A percentile compares a stretch with the other conserved stretches of the same genome.
These are phyloP conservation scores for Fusarium nisikadoi DNA, from an alignment of 2,329 filamentous ascomycete species.

Conservation along the genomic window DNA sequence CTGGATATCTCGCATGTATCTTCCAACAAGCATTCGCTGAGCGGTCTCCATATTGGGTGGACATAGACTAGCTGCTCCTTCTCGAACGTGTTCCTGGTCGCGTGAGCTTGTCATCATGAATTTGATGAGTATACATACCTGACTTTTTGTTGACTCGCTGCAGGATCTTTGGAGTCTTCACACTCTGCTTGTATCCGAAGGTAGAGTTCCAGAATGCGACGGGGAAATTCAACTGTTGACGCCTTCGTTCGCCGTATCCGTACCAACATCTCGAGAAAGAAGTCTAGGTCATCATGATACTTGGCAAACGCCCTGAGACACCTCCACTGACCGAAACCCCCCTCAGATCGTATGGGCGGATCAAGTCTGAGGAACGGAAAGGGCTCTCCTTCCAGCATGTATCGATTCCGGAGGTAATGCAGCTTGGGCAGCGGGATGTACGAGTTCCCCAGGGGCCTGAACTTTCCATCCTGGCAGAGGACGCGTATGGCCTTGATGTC, in stretches of 20 bases:
- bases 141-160: conserved; percentile 22
- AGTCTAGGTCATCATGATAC: conserved; percentile 33
- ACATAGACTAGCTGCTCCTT: conserved; percentile 38
- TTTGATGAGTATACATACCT: conserved; percentile 29
- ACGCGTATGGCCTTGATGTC: conserved; percentile 35
- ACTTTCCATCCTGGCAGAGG: conserved; percentile 34
- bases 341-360: conserved; percentile 28
- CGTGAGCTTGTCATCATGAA: conserved; percentile 2
- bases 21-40: conserved; percentile 38
- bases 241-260: conserved; percentile 27
- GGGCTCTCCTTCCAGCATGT: conserved; percentile 37
- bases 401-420: conserved; percentile 39
- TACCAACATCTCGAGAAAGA: conserved; percentile 40
- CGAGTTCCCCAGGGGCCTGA: conserved; percentile 28
- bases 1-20: conserved; percentile 36
- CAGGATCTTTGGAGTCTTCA: conserved; percentile 24
- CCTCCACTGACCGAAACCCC: conserved; percentile 32
- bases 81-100: conserved; percentile 25
- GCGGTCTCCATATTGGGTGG: conserved; percentile 39
- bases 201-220: conserved; percentile 39
- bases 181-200: conserved; percentile 40
- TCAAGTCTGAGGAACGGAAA: conserved; percentile 41
- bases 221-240: conserved; percentile 35
- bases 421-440: conserved; percentile 41
- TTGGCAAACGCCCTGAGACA: conserved; percentile 36